Base-by-base conservation (phyloP, 768 basidiomycete species). In the Calocybe gangraenosa region DNA sequence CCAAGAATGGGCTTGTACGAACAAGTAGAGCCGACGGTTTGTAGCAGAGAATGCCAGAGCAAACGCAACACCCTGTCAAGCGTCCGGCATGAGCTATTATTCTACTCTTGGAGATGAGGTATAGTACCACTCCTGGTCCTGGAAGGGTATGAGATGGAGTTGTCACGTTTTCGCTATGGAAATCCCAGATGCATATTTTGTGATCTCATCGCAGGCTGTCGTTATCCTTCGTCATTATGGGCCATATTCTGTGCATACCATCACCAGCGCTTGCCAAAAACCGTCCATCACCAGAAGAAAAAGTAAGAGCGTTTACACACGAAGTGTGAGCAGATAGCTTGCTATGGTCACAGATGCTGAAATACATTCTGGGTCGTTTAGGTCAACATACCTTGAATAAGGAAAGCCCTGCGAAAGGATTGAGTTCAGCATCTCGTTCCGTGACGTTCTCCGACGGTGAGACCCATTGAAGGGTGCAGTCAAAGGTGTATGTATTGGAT, bases 251-350 rank as follows among this genome's bases (percentile, higher is more conserved):
- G 32, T 3, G 57, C 74, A 48, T 61, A 83, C 82, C 82, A 60
- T 86, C 84, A 25, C 84, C 84, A 21, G 81, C 84, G 54, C 79
- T 83, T 2, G 81, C 82, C 32, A 86, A 58, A 65, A 80, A 83
- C 44, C 76, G 69, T 1, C 79, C 82, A 23, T 76, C 74, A 7
- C 70, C 62, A n/a, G 74, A 73, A 2, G 83, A 84, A 48, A 84
- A 84, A 1, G 70, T 58, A 14, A 86, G 70, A 9, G 73, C 73
- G 56, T 86, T 86, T 35, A 86, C 74, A 58, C 84, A 86, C 8
- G 82, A 82, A 25, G 62, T 67, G 57, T 85, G 84, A 3, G 66
- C 74, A 11, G 48, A 34, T 10, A 75, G 53, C 42, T 63, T 67
- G 34, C 71, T 74, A 51, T 2, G 13, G 7, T 14, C 13, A 31